Evolutionary conservation across 164 flowering plant species (phyloP), one percentile per base, ranked within the genome.

Genomic region (Saururus chinensis): DNA sequence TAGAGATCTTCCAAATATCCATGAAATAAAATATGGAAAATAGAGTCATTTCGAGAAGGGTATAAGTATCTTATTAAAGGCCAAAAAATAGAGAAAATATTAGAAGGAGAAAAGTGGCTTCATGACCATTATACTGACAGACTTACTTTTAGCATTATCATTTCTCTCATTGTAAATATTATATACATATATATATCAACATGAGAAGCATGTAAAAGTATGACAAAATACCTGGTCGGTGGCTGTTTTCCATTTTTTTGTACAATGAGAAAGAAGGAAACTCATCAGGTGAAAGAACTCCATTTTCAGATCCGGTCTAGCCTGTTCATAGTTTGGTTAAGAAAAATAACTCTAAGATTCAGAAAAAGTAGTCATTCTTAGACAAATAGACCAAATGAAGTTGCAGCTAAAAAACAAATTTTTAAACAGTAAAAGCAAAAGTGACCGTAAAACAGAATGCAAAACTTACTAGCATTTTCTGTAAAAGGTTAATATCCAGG

Each of bases 211-310:
- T 45, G 49, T 10, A 45, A 45, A 45, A 45, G 4, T 45, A 45
- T 8, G 42, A 37, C 56, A 51, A 60, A 49, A 75, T 61, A 85
- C 98, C 98, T 89, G 89, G 76, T 92, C 96, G 63, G 63, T 70
- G 60, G 91, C 83, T 35, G 56, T 67, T 75, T 77, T 88, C 95
- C 98, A 92, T 72, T 80, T 89, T 85, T 74, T 83, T 57, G 83
- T 77, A 74, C 98, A 89, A 72, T 89, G 89, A 60, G 95, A 79
- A 53, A 92, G 88, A 66, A 89, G 80, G 77, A 88, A 92, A 71
- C 98, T 85, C 89, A 84, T 87, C 67, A 92, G 69, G 65, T 92
- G 98, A 74, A 92, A 92, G 72, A 89, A 83, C 74, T 92, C 98
- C 96, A 87, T 87, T 71, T 86, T 81, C 57, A 92, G 81, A 75